These are phyloP conservation scores for Saxophila tyrrhenica DNA, from an alignment of 495 filamentous ascomycete genomes.

Conservation along the genomic window DNA sequence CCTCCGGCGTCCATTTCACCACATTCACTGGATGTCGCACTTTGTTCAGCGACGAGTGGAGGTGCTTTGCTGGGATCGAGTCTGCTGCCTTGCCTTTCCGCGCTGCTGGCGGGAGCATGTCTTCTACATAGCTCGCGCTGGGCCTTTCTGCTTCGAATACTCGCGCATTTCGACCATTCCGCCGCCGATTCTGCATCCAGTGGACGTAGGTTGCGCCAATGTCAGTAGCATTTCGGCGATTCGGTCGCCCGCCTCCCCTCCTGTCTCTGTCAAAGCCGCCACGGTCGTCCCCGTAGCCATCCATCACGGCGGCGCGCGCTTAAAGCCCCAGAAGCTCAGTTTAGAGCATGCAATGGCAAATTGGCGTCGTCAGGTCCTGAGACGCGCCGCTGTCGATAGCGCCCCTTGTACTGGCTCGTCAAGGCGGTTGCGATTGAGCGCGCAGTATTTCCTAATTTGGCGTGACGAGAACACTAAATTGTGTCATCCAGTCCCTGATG, in stretches of 20 bases:
- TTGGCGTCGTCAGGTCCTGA: too few relatives aligned
- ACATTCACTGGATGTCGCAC: constrained; percentile 95
- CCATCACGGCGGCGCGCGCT: neutral
- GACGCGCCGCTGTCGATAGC: too few relatives aligned
- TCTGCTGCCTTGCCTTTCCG: constrained; percentile 61
- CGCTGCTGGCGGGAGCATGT: constrained; percentile 81
- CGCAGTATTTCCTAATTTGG: too few relatives aligned
- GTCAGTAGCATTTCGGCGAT: constrained; percentile 60
- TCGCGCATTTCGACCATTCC: constrained; percentile 57
- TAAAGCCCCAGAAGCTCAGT: too few relatives aligned
- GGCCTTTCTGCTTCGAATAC: constrained; percentile 69
- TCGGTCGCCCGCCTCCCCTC: constrained; percentile 7
- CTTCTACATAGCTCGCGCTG: constrained; percentile 74
- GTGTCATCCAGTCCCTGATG: too few relatives aligned
- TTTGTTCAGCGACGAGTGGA: constrained; percentile 94
- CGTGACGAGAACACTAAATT: too few relatives aligned
- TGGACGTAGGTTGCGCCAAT: constrained; percentile 87
- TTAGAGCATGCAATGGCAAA: too few relatives aligned
- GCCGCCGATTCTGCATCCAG: constrained; percentile 81
- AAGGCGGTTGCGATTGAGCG: too few relatives aligned
- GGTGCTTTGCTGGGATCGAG: constrained; percentile 73
- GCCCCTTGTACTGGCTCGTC: too few relatives aligned
- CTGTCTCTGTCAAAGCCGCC: constrained; percentile 6
- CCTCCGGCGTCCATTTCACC: constrained; percentile 96
- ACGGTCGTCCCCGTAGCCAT: constrained; percentile 5